Percentiles rank a stretch among this genome's conserved stretches.
These are phyloP conservation scores for Antitrichia curtipendula DNA, from an alignment of 225 moss, liverwort and hornwort species.

Conservation along the genomic window DNA sequence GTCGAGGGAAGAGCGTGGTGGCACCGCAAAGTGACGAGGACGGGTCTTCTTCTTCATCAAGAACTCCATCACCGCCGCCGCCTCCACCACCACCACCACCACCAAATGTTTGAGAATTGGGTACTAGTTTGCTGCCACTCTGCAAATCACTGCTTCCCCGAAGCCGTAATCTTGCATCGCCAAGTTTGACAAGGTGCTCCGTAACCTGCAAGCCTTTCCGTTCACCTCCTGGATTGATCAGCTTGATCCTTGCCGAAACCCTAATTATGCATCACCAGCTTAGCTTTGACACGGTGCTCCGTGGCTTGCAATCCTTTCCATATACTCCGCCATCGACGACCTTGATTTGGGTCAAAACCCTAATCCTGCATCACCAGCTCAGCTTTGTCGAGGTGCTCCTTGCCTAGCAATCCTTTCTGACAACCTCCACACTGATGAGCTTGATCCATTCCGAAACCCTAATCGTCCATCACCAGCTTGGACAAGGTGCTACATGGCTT, in stretches of 20 bases:
- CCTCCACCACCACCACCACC: background rate
- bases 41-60: slow-evolving; percentile 5
- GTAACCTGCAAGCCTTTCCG: background rate
- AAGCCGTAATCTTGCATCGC: background rate
- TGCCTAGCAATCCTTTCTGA: background rate
- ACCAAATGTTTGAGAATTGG: background rate
- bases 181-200: background rate
- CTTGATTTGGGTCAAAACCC: background rate
- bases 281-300: background rate
- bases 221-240: background rate
- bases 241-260: background rate
- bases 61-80: background rate
- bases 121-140: background rate
- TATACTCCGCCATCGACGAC: background rate
- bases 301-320: background rate
- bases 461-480: background rate
- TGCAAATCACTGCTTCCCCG: background rate
- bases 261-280: background rate
- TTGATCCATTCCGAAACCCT: background rate
- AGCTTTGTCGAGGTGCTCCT: background rate
- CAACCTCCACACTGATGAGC: background rate
- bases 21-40: slow-evolving; percentile 12
- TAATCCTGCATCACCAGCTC: background rate
- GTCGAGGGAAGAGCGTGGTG: slow-evolving; percentile 32
- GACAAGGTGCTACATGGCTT: background rate